Percentiles rank a stretch among this genome's conserved stretches.
phyloP scores from a whole-genome alignment of 371 early-diverging fungal species.

The Apophysomyces elegans region DNA sequence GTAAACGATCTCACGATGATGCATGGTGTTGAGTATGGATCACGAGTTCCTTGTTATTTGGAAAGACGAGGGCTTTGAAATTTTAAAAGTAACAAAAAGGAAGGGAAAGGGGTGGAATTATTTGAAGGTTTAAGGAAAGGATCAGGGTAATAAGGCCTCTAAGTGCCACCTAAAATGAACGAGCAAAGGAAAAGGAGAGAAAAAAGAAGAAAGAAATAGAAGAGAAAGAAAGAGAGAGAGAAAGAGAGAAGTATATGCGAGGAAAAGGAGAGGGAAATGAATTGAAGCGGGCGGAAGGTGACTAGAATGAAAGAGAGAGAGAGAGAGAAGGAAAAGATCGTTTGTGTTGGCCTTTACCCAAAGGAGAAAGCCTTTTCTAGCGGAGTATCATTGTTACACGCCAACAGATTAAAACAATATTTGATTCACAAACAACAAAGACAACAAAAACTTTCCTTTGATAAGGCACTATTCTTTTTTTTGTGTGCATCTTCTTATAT shows the following conservation, averaged over 20 bases:
- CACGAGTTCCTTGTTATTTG: too few relatives aligned
- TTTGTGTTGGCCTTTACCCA: neutral
- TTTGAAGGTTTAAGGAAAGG: constrained; percentile 3
- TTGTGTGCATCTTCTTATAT: too few relatives aligned
- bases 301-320: neutral
- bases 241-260: constrained; percentile 3
- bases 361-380: neutral
- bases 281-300: neutral
- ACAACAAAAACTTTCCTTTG: neutral
- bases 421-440: constrained; percentile 5
- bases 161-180: too few relatives aligned
- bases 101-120: neutral
- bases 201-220: neutral
- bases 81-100: constrained; percentile 14
- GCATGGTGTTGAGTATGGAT: neutral
- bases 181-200: neutral
- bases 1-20: constrained; percentile 39
- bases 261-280: constrained; percentile 1
- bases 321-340: neutral
- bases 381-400: neutral
- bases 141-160: neutral
- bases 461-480: neutral
- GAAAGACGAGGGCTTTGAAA: neutral
- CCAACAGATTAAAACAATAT: neutral
- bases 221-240: neutral